A percentile compares a stretch with the other conserved stretches of the same genome.
phyloP scores from a whole-genome alignment of 2,329 filamentous ascomycete species.

The Fusarium illudens region DNA sequence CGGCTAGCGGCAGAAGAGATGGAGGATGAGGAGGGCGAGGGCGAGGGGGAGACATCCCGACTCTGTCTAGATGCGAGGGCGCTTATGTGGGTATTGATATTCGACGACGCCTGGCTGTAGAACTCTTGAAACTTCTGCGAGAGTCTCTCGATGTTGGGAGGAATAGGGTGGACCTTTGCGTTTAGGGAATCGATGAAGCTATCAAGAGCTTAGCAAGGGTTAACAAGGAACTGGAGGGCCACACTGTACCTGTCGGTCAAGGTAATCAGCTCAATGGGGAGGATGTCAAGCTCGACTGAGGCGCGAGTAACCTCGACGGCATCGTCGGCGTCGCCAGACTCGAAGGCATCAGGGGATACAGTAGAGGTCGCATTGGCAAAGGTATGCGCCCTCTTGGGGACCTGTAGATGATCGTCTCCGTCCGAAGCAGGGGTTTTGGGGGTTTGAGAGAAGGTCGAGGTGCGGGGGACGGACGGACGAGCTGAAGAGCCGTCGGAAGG shows the following conservation, averaged over 20 bases:
- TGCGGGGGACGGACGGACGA: conserved; percentile 45
- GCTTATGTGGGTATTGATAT: conserved; percentile 88
- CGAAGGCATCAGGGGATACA: conserved; percentile 58
- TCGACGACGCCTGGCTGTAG: conserved; percentile 80
- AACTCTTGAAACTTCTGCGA: conserved; percentile 95
- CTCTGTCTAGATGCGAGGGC: conserved; percentile 78
- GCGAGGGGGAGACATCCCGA: conserved; percentile 68
- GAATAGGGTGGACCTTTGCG: conserved; percentile 84
- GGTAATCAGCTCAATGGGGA: conserved; percentile 93
- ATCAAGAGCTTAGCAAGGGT: conserved; percentile 27
- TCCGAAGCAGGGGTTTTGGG: conserved; percentile 38
- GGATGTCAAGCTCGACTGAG: conserved; percentile 81
- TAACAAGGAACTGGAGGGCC: background rate
- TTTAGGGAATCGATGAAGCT: conserved; percentile 92
- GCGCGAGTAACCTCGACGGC: conserved; percentile 57
- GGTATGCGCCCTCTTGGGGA: conserved; percentile 57
- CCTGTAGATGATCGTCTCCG: conserved; percentile 44
- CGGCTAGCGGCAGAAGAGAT: conserved; percentile 65
- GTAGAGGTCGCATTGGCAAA: conserved; percentile 51
- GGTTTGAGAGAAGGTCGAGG: conserved; percentile 43
- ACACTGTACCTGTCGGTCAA: conserved; percentile 80
- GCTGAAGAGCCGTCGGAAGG: conserved; percentile 41
- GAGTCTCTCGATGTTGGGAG: conserved; percentile 82
- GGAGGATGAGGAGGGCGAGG: conserved; percentile 62
- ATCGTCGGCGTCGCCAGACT: conserved; percentile 57